Percentiles rank a stretch among this genome's conserved stretches.
phyloP scores from a whole-genome alignment of 441 rosid species.

The Breynia disticha region DNA sequence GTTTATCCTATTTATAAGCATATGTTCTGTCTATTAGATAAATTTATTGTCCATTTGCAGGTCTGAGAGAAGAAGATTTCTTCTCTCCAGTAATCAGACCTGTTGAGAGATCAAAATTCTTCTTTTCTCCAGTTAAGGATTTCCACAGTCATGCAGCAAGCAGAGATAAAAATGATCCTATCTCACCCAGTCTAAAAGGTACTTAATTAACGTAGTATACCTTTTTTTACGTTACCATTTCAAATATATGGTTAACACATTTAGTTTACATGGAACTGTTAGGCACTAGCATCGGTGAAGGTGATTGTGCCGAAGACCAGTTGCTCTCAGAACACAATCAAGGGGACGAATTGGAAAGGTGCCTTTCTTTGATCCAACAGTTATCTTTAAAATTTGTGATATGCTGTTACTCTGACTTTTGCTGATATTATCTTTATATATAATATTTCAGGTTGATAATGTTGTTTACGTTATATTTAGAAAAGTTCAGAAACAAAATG shows the following conservation, averaged over 20 bases:
- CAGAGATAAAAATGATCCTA: conserved; percentile 29
- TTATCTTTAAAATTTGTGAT: conserved; percentile 1
- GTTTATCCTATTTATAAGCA: background rate
- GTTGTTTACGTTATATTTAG: conserved; percentile 50
- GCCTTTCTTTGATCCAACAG: conserved; percentile 6
- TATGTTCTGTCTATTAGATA: conserved; percentile 8
- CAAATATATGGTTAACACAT: conserved; percentile 11
- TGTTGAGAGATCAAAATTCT: conserved; percentile 31
- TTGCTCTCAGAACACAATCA: conserved; percentile 39
- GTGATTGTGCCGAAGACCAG: conserved; percentile 34
- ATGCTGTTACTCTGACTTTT: conserved; percentile 11
- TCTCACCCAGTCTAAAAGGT: conserved; percentile 43
- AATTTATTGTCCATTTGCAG: conserved; percentile 26
- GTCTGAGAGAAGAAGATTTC: conserved; percentile 21
- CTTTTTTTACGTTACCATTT: conserved; percentile 2
- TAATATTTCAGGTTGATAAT: conserved; percentile 52
- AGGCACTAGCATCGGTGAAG: conserved; percentile 25
- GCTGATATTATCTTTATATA: conserved; percentile 21
- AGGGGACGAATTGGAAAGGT: conserved; percentile 66
- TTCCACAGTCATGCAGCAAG: conserved; percentile 23
- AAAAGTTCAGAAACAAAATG: conserved; percentile 58
- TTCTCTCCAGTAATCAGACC: conserved; percentile 26
- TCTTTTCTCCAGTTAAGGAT: conserved; percentile 37
- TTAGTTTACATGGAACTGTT: conserved; percentile 21
- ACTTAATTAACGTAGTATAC: conserved; percentile 4